Evolutionary conservation across 805 yeast genomes (phyloP).

Genomic region (Schizosaccharomyces lindneri): DNA sequence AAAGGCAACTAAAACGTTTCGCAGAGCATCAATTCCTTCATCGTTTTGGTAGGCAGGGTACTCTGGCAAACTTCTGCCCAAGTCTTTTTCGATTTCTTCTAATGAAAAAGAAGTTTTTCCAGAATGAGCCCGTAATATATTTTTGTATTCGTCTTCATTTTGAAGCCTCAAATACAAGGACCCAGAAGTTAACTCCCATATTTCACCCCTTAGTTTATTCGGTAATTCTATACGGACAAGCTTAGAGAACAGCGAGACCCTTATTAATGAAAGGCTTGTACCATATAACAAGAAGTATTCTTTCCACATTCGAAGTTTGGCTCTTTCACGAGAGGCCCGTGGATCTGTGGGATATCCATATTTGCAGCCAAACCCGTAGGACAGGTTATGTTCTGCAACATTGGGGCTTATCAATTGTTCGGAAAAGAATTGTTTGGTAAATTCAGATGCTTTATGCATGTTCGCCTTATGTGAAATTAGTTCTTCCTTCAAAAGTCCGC

Average conservation of each 20-base stretch:
- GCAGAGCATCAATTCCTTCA: slow-evolving; percentile 63
- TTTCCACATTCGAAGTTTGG: slow-evolving; percentile 81
- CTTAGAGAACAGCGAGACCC: slow-evolving; percentile 55
- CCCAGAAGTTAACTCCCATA: slow-evolving; percentile 86
- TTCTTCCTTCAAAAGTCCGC: not conserved
- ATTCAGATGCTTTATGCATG: not conserved
- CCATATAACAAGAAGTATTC: slow-evolving; percentile 72
- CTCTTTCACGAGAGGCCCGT: slow-evolving; percentile 45
- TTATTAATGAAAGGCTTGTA: slow-evolving; percentile 49
- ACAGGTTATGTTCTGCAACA: not conserved
- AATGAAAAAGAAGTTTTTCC: slow-evolving; percentile 57
- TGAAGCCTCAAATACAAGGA: slow-evolving; percentile 50
- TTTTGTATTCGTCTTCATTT: slow-evolving; percentile 32
- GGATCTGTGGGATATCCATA: slow-evolving; percentile 84
- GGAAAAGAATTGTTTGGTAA: not conserved
- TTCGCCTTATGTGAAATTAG: not conserved
- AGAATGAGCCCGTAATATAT: slow-evolving; percentile 32
- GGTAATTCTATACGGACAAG: slow-evolving; percentile 80
- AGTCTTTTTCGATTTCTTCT: slow-evolving; percentile 89
- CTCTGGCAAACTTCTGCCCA: slow-evolving; percentile 84
- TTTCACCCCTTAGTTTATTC: slow-evolving; percentile 79
- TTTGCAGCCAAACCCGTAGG: slow-evolving; percentile 48
- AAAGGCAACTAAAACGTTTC: slow-evolving; percentile 78
- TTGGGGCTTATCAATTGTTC: not conserved
- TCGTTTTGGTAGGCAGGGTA: slow-evolving; percentile 74